These are phyloP conservation scores for Alternaria gaisen DNA, from an alignment of 2,329 filamentous ascomycete genomes.

Conservation along the genomic window DNA sequence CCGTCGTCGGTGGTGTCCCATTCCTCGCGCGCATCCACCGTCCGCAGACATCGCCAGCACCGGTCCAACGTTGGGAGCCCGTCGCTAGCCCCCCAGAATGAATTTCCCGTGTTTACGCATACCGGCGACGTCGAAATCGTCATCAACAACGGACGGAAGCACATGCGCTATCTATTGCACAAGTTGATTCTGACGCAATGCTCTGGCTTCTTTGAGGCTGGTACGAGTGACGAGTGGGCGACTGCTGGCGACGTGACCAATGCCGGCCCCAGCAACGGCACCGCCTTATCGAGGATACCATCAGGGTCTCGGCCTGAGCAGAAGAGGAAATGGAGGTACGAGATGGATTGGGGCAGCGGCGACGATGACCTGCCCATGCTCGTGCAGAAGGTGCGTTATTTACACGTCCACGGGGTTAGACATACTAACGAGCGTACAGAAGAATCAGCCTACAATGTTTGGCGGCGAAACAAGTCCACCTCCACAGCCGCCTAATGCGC, in stretches of 20 bases:
- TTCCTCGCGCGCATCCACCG: slow-evolving; percentile 60
- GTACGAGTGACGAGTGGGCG: slow-evolving; percentile 82
- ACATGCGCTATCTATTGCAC: slow-evolving; percentile 88
- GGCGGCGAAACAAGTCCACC: slow-evolving; percentile 56
- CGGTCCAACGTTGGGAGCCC: slow-evolving; percentile 79
- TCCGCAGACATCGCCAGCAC: slow-evolving; percentile 75
- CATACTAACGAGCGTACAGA: slow-evolving; percentile 26
- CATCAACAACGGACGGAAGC: slow-evolving; percentile 72
- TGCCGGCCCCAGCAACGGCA: slow-evolving; percentile 34
- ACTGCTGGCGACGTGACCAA: slow-evolving; percentile 46
- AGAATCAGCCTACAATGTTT: slow-evolving; percentile 63
- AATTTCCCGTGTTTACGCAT: slow-evolving; percentile 89
- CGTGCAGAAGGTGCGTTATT: slow-evolving; percentile 73
- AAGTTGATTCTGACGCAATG: slow-evolving; percentile 86
- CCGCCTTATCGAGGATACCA: slow-evolving; percentile 52
- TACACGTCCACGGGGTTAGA: not conserved
- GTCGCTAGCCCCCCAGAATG: slow-evolving; percentile 78
- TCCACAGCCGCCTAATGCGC: slow-evolving; percentile 61
- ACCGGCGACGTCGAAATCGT: slow-evolving; percentile 94
- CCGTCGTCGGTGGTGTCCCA: slow-evolving; percentile 70
- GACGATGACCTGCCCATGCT: slow-evolving; percentile 84
- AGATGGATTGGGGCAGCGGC: slow-evolving; percentile 78
- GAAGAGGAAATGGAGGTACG: slow-evolving; percentile 81
- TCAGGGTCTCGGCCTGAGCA: slow-evolving; percentile 51
- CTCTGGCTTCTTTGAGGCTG: slow-evolving; percentile 92